Conservation (phyloP, 345 rosid species). For the Eucalyptus dawsonii region DNA sequence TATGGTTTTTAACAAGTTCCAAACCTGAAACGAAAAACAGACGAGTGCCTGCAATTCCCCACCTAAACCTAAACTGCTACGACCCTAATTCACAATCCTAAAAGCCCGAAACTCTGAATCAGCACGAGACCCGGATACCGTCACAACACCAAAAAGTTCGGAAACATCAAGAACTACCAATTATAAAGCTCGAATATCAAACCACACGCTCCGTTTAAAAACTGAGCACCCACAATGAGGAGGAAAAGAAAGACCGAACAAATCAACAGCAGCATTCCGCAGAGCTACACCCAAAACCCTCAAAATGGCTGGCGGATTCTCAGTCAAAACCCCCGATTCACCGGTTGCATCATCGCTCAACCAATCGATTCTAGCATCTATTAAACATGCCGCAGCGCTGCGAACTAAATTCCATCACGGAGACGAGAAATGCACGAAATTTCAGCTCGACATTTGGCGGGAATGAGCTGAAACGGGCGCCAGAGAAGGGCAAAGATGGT, state of each 20-base stretch:
- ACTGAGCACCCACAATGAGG: not conserved
- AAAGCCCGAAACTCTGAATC: not conserved
- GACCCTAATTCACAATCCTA: not conserved
- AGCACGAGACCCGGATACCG: not conserved
- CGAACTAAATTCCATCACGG: not conserved
- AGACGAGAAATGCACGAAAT: not conserved
- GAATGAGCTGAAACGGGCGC: not conserved
- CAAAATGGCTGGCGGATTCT: not conserved
- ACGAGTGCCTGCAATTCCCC: not conserved
- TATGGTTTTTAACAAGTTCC: not conserved
- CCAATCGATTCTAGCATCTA: not conserved
- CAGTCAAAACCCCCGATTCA: not conserved
- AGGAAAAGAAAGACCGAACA: not conserved
- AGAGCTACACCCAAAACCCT: not conserved
- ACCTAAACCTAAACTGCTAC: not conserved
- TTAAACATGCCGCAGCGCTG: not conserved
- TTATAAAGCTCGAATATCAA: not conserved
- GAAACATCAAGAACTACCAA: not conserved
- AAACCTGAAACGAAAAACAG: not conserved
- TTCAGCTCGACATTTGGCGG: not conserved
- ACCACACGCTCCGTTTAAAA: not conserved
- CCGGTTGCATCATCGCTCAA: not conserved
- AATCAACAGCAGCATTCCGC: not conserved
- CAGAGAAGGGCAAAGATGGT: not conserved
- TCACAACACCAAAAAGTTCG: not conserved